A percentile compares a stretch with the other conserved stretches of the same genome.
phyloP scores from a whole-genome alignment of 306 rosid species.

The Casuarina cunninghamiana region DNA sequence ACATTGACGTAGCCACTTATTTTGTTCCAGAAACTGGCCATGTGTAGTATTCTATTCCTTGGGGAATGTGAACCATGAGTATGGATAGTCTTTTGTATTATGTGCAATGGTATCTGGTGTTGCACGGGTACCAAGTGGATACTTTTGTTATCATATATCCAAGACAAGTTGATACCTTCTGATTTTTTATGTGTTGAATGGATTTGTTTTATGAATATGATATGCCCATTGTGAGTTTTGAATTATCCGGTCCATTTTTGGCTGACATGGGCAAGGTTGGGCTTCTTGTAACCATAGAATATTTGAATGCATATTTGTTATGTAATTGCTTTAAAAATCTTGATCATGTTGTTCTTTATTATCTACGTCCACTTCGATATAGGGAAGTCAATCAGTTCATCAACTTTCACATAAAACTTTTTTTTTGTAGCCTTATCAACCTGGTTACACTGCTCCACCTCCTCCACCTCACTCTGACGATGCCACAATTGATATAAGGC shows the following conservation, averaged over 20 bases:
- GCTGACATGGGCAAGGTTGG: not conserved
- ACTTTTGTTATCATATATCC: not conserved
- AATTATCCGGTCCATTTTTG: not conserved
- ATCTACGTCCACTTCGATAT: not conserved
- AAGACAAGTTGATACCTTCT: not conserved
- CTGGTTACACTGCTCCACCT: slow-evolving; percentile 50
- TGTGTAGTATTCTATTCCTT: not conserved
- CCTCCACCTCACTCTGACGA: slow-evolving; percentile 45
- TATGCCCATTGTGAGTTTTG: not conserved
- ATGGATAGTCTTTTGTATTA: not conserved
- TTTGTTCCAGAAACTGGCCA: not conserved
- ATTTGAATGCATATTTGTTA: not conserved
- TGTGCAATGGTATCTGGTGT: slow-evolving; percentile 1
- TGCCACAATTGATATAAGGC: slow-evolving; percentile 50
- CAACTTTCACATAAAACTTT: slow-evolving; percentile 1
- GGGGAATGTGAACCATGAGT: not conserved
- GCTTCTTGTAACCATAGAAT: not conserved
- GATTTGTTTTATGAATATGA: not conserved
- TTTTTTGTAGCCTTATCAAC: slow-evolving; percentile 42
- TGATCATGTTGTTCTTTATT: not conserved
- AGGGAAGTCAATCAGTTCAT: slow-evolving; percentile 8
- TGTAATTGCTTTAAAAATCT: slow-evolving; percentile 7
- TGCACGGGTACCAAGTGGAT: slow-evolving; percentile 3
- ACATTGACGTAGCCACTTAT: slow-evolving; percentile 10
- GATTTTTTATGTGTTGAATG: not conserved